phyloP scores from a whole-genome alignment of 768 basidiomycete genomes.

The Trametes maxima region DNA sequence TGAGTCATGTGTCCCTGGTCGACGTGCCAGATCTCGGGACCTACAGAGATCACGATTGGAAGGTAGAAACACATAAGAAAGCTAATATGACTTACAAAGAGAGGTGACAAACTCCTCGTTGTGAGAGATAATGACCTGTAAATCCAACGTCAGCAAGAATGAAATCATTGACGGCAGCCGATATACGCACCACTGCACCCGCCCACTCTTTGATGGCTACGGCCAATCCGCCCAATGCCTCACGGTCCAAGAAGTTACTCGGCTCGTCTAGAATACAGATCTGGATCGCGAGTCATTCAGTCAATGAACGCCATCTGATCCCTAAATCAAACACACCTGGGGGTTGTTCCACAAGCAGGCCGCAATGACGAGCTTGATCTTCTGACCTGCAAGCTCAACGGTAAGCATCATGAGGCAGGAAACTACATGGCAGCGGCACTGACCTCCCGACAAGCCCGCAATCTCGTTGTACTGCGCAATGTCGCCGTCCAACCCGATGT shows the following conservation, averaged over 20 bases:
- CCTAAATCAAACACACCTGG: conserved; percentile 52
- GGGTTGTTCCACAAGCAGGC: conserved; percentile 97
- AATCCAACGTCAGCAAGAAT: conserved; percentile 23
- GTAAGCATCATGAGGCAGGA: conserved; percentile 14
- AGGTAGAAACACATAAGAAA: conserved; percentile 10
- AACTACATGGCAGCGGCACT: conserved; percentile 20
- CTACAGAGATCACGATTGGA: conserved; percentile 40
- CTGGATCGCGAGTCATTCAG: conserved; percentile 32
- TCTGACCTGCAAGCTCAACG: conserved; percentile 63
- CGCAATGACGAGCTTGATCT: conserved; percentile 94
- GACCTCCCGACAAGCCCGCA: conserved; percentile 89
- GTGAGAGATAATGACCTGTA: conserved; percentile 92
- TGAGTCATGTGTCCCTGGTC: conserved; percentile 83
- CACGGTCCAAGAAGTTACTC: conserved; percentile 96
- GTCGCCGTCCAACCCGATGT: conserved; percentile 95
- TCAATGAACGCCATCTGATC: conserved; percentile 11
- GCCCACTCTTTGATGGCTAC: conserved; percentile 95
- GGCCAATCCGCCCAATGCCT: conserved; percentile 92
- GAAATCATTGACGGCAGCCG: conserved; percentile 1
- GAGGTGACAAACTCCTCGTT: conserved; percentile 87
- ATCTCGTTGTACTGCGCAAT: conserved; percentile 99
- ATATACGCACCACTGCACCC: conserved; percentile 73
- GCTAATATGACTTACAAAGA: conserved; percentile 57
- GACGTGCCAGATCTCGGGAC: conserved; percentile 94
- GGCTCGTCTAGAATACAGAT: conserved; percentile 87